A percentile compares a stretch with the other conserved stretches of the same genome.
Conservation (phyloP, 202 grass and related monocot species). For the Schoenoplectus triqueter region DNA sequence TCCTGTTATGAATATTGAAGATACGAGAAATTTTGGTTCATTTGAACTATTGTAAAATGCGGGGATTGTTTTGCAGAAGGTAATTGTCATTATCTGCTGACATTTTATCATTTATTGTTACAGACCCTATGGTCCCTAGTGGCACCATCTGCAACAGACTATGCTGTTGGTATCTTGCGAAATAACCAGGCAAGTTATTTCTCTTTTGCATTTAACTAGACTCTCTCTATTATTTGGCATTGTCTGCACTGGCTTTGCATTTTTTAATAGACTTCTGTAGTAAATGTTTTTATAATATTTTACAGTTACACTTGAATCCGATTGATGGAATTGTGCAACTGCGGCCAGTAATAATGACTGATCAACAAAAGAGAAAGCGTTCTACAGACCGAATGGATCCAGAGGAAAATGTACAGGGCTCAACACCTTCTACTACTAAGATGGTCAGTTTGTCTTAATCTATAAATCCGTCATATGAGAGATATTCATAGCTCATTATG, state of each 20-base stretch:
- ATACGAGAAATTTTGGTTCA: background rate
- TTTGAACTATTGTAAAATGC: background rate
- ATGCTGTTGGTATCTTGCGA: constrained; percentile 71
- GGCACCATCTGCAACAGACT: constrained; percentile 58
- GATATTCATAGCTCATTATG: background rate
- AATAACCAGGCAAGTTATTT: constrained; percentile 67
- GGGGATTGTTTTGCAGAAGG: background rate
- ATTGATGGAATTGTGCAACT: constrained; percentile 78
- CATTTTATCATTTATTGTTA: constrained; percentile 39
- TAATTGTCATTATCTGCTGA: background rate
- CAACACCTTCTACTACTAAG: constrained; percentile 31
- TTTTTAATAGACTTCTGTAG: constrained; percentile 22
- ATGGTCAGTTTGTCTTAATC: constrained; percentile 20
- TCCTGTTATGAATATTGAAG: background rate
- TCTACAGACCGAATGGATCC: constrained; percentile 12
- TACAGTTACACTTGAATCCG: constrained; percentile 79
- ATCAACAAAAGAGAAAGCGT: constrained; percentile 40
- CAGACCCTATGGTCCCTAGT: constrained; percentile 77
- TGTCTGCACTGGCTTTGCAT: background rate
- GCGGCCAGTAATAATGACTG: constrained; percentile 52
- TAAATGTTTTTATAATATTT: constrained; percentile 42
- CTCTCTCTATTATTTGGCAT: constrained; percentile 29
- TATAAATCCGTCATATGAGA: background rate
- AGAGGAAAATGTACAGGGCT: constrained; percentile 21
- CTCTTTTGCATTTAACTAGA: background rate